Conservation (phyloP, 2,329 filamentous ascomycete genomes). For the Alternaria sp. region DNA sequence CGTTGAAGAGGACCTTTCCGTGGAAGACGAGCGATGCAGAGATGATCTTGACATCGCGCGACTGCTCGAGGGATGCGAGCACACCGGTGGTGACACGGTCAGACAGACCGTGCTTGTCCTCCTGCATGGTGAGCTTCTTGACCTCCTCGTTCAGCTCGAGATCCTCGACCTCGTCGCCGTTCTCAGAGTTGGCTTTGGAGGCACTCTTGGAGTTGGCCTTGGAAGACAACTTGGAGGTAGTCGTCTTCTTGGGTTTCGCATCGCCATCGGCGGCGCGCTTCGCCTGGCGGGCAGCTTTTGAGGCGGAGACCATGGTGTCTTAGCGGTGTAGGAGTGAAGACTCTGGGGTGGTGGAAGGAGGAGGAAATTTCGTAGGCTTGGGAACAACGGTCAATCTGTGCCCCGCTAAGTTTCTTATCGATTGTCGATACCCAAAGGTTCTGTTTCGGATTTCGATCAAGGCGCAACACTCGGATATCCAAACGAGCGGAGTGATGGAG, state of each 20-base stretch:
- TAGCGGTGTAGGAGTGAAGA: constrained; percentile 26
- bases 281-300: constrained; percentile 72
- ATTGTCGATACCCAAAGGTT: constrained; percentile 21
- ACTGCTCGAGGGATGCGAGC: constrained; percentile 80
- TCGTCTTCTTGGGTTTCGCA: constrained; percentile 78
- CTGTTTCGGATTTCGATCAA: constrained; percentile 16
- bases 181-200: constrained; percentile 71
- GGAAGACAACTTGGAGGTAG: constrained; percentile 74
- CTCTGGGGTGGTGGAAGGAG: constrained; percentile 31
- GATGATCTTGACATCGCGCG: constrained; percentile 96
- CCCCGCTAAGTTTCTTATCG: constrained; percentile 36
- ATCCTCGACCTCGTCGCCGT: constrained; percentile 75
- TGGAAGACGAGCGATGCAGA: constrained; percentile 96
- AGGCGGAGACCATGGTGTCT: constrained; percentile 70
- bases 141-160: constrained; percentile 75
- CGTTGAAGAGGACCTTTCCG: constrained; percentile 93
- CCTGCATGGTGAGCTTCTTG: constrained; percentile 87
- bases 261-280: constrained; percentile 67
- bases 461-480: constrained; percentile 21
- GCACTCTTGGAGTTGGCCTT: constrained; percentile 70
- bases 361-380: constrained; percentile 38
- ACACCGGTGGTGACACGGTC: constrained; percentile 99
- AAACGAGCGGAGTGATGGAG: constrained; percentile 23
- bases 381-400: constrained; percentile 31
- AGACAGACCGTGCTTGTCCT: constrained; percentile 95